Conservation (phyloP, 768 basidiomycete species). For the Boletus edulis region DNA sequence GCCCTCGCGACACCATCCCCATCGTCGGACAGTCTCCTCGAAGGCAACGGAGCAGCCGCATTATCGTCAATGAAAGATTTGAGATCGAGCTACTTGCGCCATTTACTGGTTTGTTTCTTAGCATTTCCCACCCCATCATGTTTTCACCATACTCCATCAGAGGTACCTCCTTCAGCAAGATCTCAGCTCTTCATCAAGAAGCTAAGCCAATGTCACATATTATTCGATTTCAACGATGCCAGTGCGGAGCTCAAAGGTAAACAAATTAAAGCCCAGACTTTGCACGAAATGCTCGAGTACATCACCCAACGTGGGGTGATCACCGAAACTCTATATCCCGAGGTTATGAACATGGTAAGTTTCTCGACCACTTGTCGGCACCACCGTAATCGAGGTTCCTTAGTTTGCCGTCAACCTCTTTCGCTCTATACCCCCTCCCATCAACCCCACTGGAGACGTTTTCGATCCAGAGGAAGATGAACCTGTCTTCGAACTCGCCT, state of each 20-base stretch:
- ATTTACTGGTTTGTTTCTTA: constrained; percentile 62
- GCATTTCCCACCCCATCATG: constrained; percentile 2
- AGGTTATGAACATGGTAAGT: constrained; percentile 95
- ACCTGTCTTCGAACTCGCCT: constrained; percentile 96
- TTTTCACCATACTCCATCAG: constrained; percentile 38
- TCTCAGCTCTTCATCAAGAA: constrained; percentile 92
- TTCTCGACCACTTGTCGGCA: background rate
- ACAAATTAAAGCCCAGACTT: constrained; percentile 96
- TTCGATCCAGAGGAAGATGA: constrained; percentile 99
- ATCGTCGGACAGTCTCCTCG: constrained; percentile 95
- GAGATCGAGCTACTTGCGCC: constrained; percentile 93
- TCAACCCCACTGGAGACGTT: constrained; percentile 96
- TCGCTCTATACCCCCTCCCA: constrained; percentile 98
- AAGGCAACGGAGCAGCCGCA: constrained; percentile 96
- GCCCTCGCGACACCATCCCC: constrained; percentile 95
- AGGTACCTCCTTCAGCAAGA: constrained; percentile 85
- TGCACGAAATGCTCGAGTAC: constrained; percentile 98
- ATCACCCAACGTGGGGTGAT: constrained; percentile 97
- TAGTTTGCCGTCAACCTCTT: constrained; percentile 98
- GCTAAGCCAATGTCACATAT: constrained; percentile 90
- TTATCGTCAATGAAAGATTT: constrained; percentile 93
- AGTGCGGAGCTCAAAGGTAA: constrained; percentile 95
- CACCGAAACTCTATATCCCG: constrained; percentile 96
- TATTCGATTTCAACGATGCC: constrained; percentile 99
- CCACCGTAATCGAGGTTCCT: background rate